phyloP scores from a whole-genome alignment of 2,329 filamentous ascomycete species.

The Talaromyces sp. region DNA sequence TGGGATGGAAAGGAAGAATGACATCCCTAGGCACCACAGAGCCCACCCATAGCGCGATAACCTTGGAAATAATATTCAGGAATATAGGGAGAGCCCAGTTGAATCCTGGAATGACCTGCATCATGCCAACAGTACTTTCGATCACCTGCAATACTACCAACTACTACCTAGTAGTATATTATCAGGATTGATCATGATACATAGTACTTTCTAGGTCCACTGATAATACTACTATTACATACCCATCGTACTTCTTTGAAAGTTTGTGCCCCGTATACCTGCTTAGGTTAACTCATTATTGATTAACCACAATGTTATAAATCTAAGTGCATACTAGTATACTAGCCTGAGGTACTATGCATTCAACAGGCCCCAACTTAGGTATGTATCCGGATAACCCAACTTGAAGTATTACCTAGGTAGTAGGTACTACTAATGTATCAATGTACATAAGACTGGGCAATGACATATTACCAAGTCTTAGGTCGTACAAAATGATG shows the following conservation, averaged over 20 bases:
- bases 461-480: background rate
- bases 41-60: background rate
- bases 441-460: background rate
- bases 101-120: slow-evolving; percentile 7
- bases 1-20: background rate
- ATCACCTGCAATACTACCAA: background rate
- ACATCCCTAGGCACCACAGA: background rate
- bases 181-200: too few species aligned
- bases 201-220: too few species aligned
- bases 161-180: too few species aligned
- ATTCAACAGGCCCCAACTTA: background rate
- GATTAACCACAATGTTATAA: too few species aligned
- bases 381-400: too few species aligned
- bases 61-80: background rate
- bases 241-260: too few species aligned
- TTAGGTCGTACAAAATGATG: slow-evolving; percentile 7
- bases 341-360: too few species aligned
- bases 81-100: background rate
- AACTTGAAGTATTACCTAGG: too few species aligned
- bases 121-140: background rate
- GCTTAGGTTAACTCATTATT: too few species aligned
- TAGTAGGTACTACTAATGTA: background rate
- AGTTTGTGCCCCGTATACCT: too few species aligned
- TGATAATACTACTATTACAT: too few species aligned
- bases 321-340: too few species aligned